Percentiles rank a stretch among this genome's conserved stretches.
Conservation (phyloP, 169 alveolate species). For the Eimeria sp. region DNA sequence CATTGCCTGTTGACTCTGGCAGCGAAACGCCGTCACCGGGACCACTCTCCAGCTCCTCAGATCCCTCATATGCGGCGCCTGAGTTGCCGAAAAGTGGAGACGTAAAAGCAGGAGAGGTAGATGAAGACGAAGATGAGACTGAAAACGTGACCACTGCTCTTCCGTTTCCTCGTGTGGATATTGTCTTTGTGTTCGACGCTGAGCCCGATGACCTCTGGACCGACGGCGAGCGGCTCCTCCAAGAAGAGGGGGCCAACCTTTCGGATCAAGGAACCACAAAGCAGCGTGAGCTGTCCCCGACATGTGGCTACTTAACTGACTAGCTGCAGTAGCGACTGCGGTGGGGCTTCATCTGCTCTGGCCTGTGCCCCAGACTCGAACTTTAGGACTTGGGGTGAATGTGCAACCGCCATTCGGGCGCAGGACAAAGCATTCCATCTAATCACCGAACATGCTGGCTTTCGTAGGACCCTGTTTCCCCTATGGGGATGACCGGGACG, state of each 20-base stretch:
- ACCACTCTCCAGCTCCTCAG: not conserved
- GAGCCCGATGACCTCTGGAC: constrained; percentile 8
- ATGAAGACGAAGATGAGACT: not conserved
- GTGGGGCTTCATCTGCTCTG: not conserved
- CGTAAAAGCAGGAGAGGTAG: not conserved
- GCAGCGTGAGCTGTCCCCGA: not conserved
- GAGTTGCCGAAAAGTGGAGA: not conserved
- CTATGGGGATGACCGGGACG: constrained; percentile 46
- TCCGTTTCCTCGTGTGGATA: not conserved
- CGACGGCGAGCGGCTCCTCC: not conserved
- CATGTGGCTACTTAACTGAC: not conserved
- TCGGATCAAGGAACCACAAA: not conserved
- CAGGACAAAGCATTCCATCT: not conserved
- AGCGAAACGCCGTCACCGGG: not conserved
- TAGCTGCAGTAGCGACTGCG: not conserved
- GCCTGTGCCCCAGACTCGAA: not conserved
- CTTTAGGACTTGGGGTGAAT: not conserved
- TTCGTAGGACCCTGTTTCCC: not conserved
- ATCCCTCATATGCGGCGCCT: not conserved
- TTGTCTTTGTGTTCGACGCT: constrained; percentile 53
- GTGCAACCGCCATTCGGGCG: not conserved
- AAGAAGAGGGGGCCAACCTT: constrained; percentile 10
- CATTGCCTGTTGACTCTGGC: not conserved
- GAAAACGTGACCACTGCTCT: not conserved
- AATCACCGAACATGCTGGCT: not conserved